These are phyloP conservation scores for Nakazawaea ishiwadae DNA, from an alignment of 805 yeast species.

Conservation along the genomic window DNA sequence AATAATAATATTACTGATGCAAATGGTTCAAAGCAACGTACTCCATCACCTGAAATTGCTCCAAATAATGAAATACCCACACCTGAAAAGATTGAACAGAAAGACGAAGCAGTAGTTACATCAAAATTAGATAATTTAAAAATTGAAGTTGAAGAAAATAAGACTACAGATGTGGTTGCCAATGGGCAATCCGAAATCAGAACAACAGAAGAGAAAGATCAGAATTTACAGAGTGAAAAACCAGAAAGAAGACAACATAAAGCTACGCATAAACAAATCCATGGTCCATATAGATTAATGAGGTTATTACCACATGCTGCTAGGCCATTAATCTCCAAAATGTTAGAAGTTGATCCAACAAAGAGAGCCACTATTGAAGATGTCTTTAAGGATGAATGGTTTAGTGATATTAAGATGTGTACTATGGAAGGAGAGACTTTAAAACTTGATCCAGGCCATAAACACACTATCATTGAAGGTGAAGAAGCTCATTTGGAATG, in stretches of 20 bases:
- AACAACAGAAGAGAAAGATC: too few species aligned
- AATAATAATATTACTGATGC: too few species aligned
- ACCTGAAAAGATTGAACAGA: too few species aligned
- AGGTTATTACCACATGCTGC: slow-evolving; percentile 80
- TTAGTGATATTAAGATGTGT: slow-evolving; percentile 55
- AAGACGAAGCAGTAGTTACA: too few species aligned
- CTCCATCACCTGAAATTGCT: too few species aligned
- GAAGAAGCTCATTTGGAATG: slow-evolving; percentile 38
- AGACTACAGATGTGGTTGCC: slow-evolving; percentile 12
- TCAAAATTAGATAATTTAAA: too few species aligned
- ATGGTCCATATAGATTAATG: slow-evolving; percentile 81
- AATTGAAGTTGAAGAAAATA: too few species aligned
- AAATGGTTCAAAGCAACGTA: too few species aligned
- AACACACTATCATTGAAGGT: slow-evolving; percentile 42
- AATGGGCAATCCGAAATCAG: too few species aligned
- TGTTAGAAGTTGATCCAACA: slow-evolving; percentile 57
- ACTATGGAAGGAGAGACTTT: slow-evolving; percentile 39
- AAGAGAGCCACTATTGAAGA: slow-evolving; percentile 66
- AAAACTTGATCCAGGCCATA: slow-evolving; percentile 42
- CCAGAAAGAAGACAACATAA: slow-evolving; percentile 33
- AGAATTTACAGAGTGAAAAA: slow-evolving; percentile 15
- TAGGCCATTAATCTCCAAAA: slow-evolving; percentile 65
- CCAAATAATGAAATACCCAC: too few species aligned
- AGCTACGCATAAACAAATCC: slow-evolving; percentile 51
- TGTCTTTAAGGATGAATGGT: slow-evolving; percentile 68